A percentile compares a stretch with the other conserved stretches of the same genome.
Evolutionary conservation across 768 basidiomycete species (phyloP).

Genomic region (Obba rivulosa): DNA sequence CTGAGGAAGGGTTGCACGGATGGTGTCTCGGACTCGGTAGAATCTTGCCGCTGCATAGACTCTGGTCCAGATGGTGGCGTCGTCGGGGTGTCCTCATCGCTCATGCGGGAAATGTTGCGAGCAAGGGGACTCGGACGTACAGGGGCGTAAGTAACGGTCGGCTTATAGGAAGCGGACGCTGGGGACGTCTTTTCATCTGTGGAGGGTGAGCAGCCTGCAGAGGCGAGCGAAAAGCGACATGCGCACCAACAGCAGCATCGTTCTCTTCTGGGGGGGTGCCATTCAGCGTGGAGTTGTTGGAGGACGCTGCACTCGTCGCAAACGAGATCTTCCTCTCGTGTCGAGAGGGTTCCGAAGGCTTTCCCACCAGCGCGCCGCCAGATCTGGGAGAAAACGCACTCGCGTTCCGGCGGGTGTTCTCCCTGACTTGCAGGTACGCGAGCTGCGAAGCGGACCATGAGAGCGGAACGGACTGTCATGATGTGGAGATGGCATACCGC

Average conservation of each 20-base stretch:
- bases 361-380: no score
- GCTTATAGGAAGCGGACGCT: background rate
- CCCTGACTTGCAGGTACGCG: constrained; percentile 24
- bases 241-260: background rate
- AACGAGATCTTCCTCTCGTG: constrained; percentile 38
- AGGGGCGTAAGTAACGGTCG: background rate
- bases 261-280: constrained; percentile 3
- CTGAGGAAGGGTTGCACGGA: constrained; percentile 3
- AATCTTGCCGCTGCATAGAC: background rate
- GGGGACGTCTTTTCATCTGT: constrained; percentile 1
- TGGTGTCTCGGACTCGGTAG: background rate
- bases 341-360: constrained; percentile 1
- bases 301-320: constrained; percentile 13
- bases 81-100: background rate
- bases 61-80: background rate
- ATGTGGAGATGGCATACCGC: constrained; percentile 19
- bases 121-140: constrained; percentile 14
- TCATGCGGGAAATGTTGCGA: background rate
- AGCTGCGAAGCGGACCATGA: constrained; percentile 11
- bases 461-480: background rate
- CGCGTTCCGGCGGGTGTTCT: constrained; percentile 41
- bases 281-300: constrained; percentile 10
- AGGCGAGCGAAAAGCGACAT: no score
- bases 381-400: constrained; percentile 11
- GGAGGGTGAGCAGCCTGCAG: no score